Base-by-base conservation (phyloP, 2,329 filamentous ascomycete species). In the Fusarium sterilihyphosum region DNA sequence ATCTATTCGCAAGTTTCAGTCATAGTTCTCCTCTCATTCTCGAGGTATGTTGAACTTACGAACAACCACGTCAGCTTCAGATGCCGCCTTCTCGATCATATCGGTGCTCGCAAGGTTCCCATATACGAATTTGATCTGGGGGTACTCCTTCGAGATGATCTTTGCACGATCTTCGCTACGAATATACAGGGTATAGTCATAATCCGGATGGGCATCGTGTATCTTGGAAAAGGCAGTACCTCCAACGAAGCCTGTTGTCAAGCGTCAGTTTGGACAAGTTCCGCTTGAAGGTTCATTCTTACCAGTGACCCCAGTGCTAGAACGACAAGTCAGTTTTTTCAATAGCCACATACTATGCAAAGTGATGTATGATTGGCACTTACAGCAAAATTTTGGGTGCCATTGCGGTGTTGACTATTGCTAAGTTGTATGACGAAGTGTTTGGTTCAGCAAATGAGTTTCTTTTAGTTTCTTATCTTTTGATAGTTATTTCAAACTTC, bases 21-120 rank as follows among this genome's bases (percentile, higher is more conserved):
- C 46, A 33, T 31, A 11, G 14, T 20, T 58, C 6, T 14, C 13
- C 7, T 5, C 22, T 10, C 8, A 38, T 20, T 16, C 29, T 4
- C 47, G 24, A 18, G 84, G 84, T 10, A 24, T 22, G 31, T 11
- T 40, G n/a, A 31, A 18, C 71, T 40, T 81, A 88, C 86, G 85
- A 54, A 88, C 75, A 14, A 88, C 86, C 63, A 89, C 79, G 67
- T 88, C 86, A 0, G 88, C 87, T 5, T 85, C 84, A 0, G 84
- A 81, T 2, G 88, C 87, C 35, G 87, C 88, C 60, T 87, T 84
- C 75, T 87, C 85, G 16, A 91, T 81, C 18, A 88, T 74, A 0
- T 83, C 83, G 1, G 80, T 75, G 38, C 85, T 83, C 20, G 87
- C 83, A 2, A 90, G 83, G 46, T 80, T 81, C 13, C 88, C 89